Conservation (phyloP, 495 filamentous ascomycete genomes). For the Neurospora sp. region DNA sequence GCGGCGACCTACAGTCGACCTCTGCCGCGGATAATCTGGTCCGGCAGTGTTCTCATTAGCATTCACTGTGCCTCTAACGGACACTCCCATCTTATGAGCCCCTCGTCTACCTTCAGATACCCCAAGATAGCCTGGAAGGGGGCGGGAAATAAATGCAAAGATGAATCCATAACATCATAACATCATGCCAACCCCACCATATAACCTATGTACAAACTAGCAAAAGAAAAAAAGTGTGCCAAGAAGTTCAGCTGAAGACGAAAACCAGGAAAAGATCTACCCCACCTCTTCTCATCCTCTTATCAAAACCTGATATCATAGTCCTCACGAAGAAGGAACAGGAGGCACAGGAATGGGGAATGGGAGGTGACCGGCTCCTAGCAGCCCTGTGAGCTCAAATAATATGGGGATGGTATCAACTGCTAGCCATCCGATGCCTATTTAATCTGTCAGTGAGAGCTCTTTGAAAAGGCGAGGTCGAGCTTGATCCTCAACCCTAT, state of each 20-base stretch:
- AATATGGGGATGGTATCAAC: slow-evolving; percentile 57
- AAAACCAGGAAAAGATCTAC: not conserved
- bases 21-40: not conserved
- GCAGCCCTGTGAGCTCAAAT: slow-evolving; percentile 51
- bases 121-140: not conserved
- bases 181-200: not conserved
- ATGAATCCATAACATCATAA: not conserved
- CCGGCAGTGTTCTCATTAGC: not conserved
- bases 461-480: not conserved
- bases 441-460: not conserved
- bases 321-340: not conserved
- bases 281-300: not conserved
- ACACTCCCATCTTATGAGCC: not conserved
- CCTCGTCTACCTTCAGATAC: not conserved
- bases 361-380: slow-evolving; percentile 31
- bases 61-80: not conserved
- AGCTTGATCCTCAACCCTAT: not conserved
- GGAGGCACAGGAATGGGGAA: too few species aligned
- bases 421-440: slow-evolving; percentile 68
- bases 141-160: not conserved
- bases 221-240: not conserved
- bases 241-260: not conserved
- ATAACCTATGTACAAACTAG: not conserved
- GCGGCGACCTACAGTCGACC: not conserved
- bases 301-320: not conserved